A percentile compares a stretch with the other conserved stretches of the same genome.
Evolutionary conservation across 2,329 filamentous ascomycete genomes (phyloP).

Genomic region (Xylariaceae sp.): DNA sequence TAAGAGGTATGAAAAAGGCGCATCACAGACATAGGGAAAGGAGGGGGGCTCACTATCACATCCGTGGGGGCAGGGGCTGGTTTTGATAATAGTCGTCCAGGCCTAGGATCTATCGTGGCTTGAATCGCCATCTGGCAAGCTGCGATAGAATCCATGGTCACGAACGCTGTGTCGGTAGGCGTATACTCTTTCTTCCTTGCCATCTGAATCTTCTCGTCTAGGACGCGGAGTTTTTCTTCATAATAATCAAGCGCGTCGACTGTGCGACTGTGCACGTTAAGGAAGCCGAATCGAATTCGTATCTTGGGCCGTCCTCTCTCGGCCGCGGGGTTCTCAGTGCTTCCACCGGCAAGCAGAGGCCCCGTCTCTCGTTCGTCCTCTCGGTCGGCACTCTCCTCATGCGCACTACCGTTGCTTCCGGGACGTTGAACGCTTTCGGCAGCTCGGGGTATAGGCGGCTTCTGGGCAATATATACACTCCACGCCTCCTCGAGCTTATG

Average conservation of each 20-base stretch:
- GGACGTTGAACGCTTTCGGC: conserved; percentile 3
- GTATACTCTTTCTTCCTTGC: conserved; percentile 70
- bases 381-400: conserved; percentile 1
- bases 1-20: too few relatives aligned
- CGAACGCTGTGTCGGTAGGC: conserved; percentile 80
- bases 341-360: conserved; percentile 47
- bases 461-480: conserved; percentile 64
- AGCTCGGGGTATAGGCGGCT: conserved; percentile 28
- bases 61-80: conserved; percentile 82
- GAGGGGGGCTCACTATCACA: too few relatives aligned
- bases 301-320: conserved; percentile 56
- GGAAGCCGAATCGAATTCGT: conserved; percentile 69
- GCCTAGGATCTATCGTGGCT: conserved; percentile 83
- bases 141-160: conserved; percentile 94
- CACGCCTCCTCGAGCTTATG: conserved; percentile 75
- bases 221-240: conserved; percentile 69
- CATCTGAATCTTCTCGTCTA: conserved; percentile 66
- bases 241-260: conserved; percentile 94
- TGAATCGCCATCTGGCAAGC: conserved; percentile 94
- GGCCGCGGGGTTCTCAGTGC: conserved; percentile 28
- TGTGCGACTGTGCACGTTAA: conserved; percentile 62
- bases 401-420: conserved; percentile 8
- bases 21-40: too few relatives aligned
- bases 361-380: background rate
- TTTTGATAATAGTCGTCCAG: conserved; percentile 76